These are phyloP conservation scores for Malassezia pachydermatis DNA, from an alignment of 1,284 basidiomycete species.

Conservation along the genomic window DNA sequence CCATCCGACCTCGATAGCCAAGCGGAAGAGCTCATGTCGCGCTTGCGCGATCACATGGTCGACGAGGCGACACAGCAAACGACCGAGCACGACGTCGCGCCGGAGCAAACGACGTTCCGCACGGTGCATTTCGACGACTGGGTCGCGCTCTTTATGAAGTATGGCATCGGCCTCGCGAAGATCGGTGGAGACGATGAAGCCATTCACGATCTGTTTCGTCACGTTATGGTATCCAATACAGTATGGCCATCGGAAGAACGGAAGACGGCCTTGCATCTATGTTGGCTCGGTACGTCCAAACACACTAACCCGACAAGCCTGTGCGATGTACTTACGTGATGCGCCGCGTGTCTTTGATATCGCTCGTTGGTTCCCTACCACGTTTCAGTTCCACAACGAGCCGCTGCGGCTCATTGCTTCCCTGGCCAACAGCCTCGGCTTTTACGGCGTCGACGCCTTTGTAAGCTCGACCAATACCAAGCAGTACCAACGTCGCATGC, in stretches of 20 bases:
- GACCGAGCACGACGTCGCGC: constrained; percentile 31
- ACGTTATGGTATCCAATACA: constrained; percentile 55
- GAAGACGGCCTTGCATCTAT: constrained; percentile 27
- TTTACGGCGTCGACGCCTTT: constrained; percentile 29
- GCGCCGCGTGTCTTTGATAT: constrained; percentile 22
- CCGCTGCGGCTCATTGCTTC: constrained; percentile 29
- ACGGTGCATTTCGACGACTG: constrained; percentile 76
- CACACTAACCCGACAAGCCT: constrained; percentile 22
- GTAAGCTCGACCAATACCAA: constrained; percentile 28
- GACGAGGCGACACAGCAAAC: constrained; percentile 33
- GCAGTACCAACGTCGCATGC: constrained; percentile 32
- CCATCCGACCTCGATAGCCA: constrained; percentile 42
- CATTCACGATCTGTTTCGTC: constrained; percentile 61
- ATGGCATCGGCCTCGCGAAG: constrained; percentile 67
- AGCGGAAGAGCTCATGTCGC: constrained; percentile 63
- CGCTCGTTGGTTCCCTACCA: constrained; percentile 27
- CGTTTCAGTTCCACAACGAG: constrained; percentile 38
- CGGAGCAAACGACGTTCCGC: constrained; percentile 55
- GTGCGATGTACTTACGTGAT: constrained; percentile 36
- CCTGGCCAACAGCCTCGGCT: constrained; percentile 29
- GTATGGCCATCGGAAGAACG: constrained; percentile 31
- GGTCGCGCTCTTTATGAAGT: constrained; percentile 68
- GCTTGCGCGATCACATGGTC: constrained; percentile 66
- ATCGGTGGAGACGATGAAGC: constrained; percentile 55
- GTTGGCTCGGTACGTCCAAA: constrained; percentile 24